Base-by-base conservation (phyloP, 2,329 filamentous ascomycete species). In the Diplocarpon rosae region DNA sequence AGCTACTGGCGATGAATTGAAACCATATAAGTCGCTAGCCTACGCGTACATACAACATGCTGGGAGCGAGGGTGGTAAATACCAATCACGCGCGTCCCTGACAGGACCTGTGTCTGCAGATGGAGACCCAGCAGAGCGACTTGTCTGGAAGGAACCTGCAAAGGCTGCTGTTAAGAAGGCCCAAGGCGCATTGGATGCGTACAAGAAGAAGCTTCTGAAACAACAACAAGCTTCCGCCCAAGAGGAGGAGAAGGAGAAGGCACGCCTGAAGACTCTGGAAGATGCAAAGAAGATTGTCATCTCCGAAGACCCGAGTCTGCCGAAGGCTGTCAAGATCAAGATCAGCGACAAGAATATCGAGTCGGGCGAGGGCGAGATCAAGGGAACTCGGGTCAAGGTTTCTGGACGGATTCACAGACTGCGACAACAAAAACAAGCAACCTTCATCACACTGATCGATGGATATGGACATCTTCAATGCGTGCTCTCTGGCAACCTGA, bases 121-220 rank as follows among this genome's bases (percentile, higher is more conserved):
- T 60, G 79, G 78, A 50, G 84, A 86, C 57, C 72, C 74, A 52
- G 70, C 72, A 43, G 73, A 72, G 43, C 74, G 77, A 52, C 65
- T 81, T 52, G 74, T 78, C 56, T 95, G 83, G 83, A 90, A 89
- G 68, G 80, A 83, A 44, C 83, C 79, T 15, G 81, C 84, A 49
- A 93, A 92, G 70, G 84, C 83, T 48, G 86, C 85, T 16, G 65
- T 87, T 61, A 95, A 94, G 72, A 93, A 93, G 68, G 84, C 83
- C 3, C 77, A 78, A 68, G 80, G 79, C 63, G 78, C 79, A 52
- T 78, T 78, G 52, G 84, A 87, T 54, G 72, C 74, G 52, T 78
- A 85, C 65, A 84, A 86, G 75, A 89, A 87, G 74, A 94, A 94
- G 73, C 73, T 83, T 36, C 76, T 76, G 56, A 88, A 87, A 67